Base-by-base conservation (phyloP, 192 early-diverging fungal genomes). In the Ramicandelaber brevisporus region DNA sequence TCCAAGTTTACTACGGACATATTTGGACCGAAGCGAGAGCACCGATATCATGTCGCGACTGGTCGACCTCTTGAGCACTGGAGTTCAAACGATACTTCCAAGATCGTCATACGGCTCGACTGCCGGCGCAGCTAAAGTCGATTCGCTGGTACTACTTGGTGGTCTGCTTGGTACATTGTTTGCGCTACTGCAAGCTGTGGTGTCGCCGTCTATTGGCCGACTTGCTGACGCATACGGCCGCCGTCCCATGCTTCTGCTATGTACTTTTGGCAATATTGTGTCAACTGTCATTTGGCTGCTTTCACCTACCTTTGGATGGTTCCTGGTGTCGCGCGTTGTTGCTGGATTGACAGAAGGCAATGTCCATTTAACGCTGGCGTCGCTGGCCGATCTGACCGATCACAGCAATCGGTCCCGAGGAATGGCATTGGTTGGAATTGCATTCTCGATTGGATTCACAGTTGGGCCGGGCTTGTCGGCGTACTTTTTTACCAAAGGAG, bases 261-360 rank as follows among this genome's bases (percentile, higher is more conserved):
- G 75, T 33, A 93, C 93, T 86, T 68, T 77, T 11, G 88, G 92
- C 15, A 98, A 98, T 48, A 58, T 78, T 10, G 17, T 73, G 5
- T 89, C 86, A 20, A 86, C 81, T 31, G 40, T 71, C 7, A 38
- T 93, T n/a, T 98, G 92, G 92, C 55, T 84, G 18, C 81, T 87
- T 38, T 66, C 82, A 0, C 44, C 57, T 21, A 63, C 76, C 8
- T 98, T 98, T 37, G 56, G 63, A 22, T 41, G 59, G 17, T 98
- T 98, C 44, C 61, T 98, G 16, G 39, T 68, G 4, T 74, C 85
- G 4, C 55, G 92, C 6, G 49, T 90, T 22, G 61, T 98, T 23
- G 92, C 76, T 3, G 92, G 92, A 6, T 54, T 98, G 32, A 86
- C 78, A 29, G 92, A 98, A 43, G 92, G 92, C 24, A 98, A 98